These are phyloP conservation scores for Escallonia rubra DNA, from an alignment of 129 eudicot species.

Conservation along the genomic window DNA sequence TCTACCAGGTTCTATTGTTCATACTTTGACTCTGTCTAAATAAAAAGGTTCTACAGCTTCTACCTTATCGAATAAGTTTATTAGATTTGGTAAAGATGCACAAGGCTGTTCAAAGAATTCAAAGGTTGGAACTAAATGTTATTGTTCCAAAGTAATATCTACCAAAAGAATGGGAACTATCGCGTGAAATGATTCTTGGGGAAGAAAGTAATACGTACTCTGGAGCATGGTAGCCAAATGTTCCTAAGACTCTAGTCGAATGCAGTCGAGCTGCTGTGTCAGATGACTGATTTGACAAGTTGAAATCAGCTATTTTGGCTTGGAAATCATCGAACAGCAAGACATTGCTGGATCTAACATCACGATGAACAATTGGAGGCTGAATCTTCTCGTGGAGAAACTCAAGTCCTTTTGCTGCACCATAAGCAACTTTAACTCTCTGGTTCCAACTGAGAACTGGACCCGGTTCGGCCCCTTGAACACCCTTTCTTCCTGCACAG, in stretches of 20 bases:
- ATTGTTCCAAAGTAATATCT: not conserved
- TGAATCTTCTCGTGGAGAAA: slow-evolving; percentile 85
- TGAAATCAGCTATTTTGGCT: slow-evolving; percentile 89
- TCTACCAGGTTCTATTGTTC: too few species aligned
- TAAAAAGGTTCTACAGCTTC: not conserved
- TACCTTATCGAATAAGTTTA: not conserved
- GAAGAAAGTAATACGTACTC: slow-evolving; percentile 49
- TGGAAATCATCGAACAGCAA: slow-evolving; percentile 74
- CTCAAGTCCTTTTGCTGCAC: slow-evolving; percentile 94
- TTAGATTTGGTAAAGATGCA: not conserved
- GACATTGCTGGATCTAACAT: slow-evolving; percentile 93
- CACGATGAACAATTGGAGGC: slow-evolving; percentile 92
- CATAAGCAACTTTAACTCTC: slow-evolving; percentile 86
- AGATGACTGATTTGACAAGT: slow-evolving; percentile 79
- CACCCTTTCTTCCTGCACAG: slow-evolving; percentile 81
- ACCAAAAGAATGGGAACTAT: not conserved
- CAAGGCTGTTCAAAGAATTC: not conserved
- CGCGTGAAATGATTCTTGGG: not conserved
- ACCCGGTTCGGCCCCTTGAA: slow-evolving; percentile 97
- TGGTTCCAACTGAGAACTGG: slow-evolving; percentile 80
- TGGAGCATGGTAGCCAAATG: slow-evolving; percentile 99
- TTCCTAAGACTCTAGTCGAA: slow-evolving; percentile 94
- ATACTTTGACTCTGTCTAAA: too few species aligned
- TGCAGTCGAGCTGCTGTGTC: slow-evolving; percentile 94
- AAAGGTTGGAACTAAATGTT: not conserved